Base-by-base conservation (phyloP, 495 filamentous ascomycete species). In the Pseudotulostoma volvatum region DNA sequence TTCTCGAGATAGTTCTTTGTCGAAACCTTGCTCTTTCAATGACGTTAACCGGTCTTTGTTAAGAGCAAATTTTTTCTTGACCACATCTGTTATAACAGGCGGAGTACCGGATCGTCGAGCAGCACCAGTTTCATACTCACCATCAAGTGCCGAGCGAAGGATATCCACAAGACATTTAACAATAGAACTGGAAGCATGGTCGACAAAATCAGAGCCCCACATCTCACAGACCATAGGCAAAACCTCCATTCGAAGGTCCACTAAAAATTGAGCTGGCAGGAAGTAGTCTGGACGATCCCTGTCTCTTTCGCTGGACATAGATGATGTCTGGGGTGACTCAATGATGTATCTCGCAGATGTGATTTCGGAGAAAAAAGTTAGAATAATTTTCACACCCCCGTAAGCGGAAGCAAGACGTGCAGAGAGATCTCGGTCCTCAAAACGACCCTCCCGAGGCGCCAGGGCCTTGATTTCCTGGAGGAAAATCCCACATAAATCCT, bases 151-250 rank as follows among this genome's bases (percentile, higher is more conserved):
- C 3, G 71, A 79, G 38, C 81, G 79, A 39, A 99, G 61, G 25
- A 95, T 87, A 31, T 84, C 77, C 46, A 95, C 75, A 21, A 92
- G 57, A 42, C 74, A 81, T 48, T 87, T 84, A 14, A 88, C 70
- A 23, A 87, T 76, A 11, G 70, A 61, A 18, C 73, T 76, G 15
- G 81, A 71, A 1, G 79, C 79, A 45, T 84, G 84, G 42, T 90
- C 85, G 18, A 73, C 70, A 41, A 66, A 66, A 20, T 66, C 60
- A 4, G 62, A 63, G 4, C 84, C 87, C 92, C 92, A 99, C 39
- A 95, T 71, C 17, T 74, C 67, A 37, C 66, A 73, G 34, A 84
- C 69, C 38, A 81, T 75, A 1, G 85, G 83, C n/a, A 95, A 53
- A 33, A 95, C 74, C 19, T 77, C 70, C 64, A 83, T 74, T 33